Evolutionary conservation across 768 basidiomycete genomes (phyloP).

Genomic region (Lentinus tigrinus): DNA sequence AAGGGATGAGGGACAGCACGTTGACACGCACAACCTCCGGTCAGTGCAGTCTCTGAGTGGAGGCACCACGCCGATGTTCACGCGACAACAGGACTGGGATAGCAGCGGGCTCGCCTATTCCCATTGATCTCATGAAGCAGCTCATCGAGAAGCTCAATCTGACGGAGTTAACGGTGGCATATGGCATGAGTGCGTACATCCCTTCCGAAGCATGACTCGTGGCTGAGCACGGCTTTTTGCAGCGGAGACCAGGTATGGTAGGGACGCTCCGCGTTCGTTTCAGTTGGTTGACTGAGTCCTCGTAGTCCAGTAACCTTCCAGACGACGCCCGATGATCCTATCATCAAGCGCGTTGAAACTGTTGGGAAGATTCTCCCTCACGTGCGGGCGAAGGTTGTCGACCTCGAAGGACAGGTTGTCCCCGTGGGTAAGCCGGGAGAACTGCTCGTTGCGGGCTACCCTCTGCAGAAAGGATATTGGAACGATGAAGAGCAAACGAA

Average conservation of each 20-base stretch:
- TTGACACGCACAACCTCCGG: slow-evolving; percentile 58
- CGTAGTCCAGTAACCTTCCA: slow-evolving; percentile 82
- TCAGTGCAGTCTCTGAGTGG: slow-evolving; percentile 27
- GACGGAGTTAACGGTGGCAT: slow-evolving; percentile 70
- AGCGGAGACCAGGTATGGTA: slow-evolving; percentile 69
- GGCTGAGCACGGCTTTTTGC: not conserved
- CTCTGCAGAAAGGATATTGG: slow-evolving; percentile 86
- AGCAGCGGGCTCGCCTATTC: slow-evolving; percentile 76
- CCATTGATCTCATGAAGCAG: slow-evolving; percentile 75
- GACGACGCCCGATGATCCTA: slow-evolving; percentile 63
- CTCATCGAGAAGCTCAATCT: slow-evolving; percentile 69
- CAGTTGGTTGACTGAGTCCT: not conserved
- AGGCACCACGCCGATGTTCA: not conserved
- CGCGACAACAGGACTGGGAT: slow-evolving; percentile 64
- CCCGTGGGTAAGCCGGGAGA: slow-evolving; percentile 78
- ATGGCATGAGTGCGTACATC: slow-evolving; percentile 76
- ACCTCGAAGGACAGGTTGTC: slow-evolving; percentile 56
- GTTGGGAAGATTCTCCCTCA: slow-evolving; percentile 78
- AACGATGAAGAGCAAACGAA: slow-evolving; percentile 65
- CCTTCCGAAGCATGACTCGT: not conserved
- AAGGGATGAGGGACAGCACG: slow-evolving; percentile 39
- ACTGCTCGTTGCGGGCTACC: slow-evolving; percentile 70
- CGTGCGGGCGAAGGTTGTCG: slow-evolving; percentile 71
- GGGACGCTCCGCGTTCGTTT: not conserved
- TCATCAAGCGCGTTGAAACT: slow-evolving; percentile 77